Base-by-base conservation (phyloP, 2,329 filamentous ascomycete genomes). In the Ophiostoma angusticollis region DNA sequence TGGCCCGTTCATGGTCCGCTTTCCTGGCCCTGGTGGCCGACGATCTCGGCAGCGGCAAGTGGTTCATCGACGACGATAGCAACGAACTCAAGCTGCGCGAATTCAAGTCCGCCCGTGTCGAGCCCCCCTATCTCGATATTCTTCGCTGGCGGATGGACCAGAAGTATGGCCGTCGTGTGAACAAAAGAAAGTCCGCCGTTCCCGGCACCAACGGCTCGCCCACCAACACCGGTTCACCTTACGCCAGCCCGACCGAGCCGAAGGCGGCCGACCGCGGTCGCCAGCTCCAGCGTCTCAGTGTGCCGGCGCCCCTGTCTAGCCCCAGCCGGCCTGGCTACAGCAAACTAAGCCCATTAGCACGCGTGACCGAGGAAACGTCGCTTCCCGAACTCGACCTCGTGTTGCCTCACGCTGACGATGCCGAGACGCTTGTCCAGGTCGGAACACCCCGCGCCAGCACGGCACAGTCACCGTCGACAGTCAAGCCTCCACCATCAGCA, bases 91-190 rank as follows among this genome's bases (percentile, higher is more conserved):
- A 93, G 63, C 67, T 98, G 52, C 78, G 83, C 50, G 85, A 93
- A 57, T 96, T 96, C 67, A 91, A 84, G 67, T 73, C 79, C 37
- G 75, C 81, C 48, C 84, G 84, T 39, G 84, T 95, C 39, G 89
- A 96, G 60, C 91, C 91, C 16, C 72, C 80, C 19, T 98, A 96
- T 59, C 78, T 98, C 54, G 89, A 93, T 55, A 94, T 98, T 54
- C 65, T 98, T 51, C 74, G 91, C 50, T 96, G 91, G 86, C 79
- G 91, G 55, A 79, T 82, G 62, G 91, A 98, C 57, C 89, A 96
- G 58, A 96, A 94, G 64, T 82, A 91, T 57, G 89, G 89, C 34
- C 72, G 91, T 43, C 65, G 70, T 24, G 60, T 58, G 29, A 60
- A 59, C 37, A 71, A 72, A 57, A 67, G 75, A 43, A 70, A 60